Base-by-base conservation (phyloP, 164 flowering plant genomes). In the Nymphaea thermarum region DNA sequence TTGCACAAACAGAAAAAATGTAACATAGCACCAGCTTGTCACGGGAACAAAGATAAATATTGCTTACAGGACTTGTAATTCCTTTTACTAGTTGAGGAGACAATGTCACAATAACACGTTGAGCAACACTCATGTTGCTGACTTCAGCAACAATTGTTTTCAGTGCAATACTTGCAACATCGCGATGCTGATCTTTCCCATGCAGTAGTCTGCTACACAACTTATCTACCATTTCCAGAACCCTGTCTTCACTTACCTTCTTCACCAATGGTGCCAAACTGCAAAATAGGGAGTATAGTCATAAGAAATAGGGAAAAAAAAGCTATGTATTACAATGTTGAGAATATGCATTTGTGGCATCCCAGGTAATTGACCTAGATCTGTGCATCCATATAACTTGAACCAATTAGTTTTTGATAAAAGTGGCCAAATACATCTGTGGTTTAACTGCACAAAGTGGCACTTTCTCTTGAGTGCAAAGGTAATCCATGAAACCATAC, bases 201-300 rank as follows among this genome's bases (percentile, higher is more conserved):
- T 86, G 77, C 3, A 90, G 80, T 76, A 95, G 74, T 71, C 89
- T 95, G 65, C 77, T 79, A 74, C 96, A 89, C 12, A 95, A 85
- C 75, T 83, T 88, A 42, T 73, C 73, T 10, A 89, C 81, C 99
- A 95, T 92, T 73, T 92, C 98, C 73, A 85, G 80, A 65, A 95
- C 85, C 42, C 87, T 82, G 68, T 76, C 80, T 81, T 88, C 93
- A 43, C 77, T 82, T 42, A 90, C 80, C 82, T 90, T 95, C 88
- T 89, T 95, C 80, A 87, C 98, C 82, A 95, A 69, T 44, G 97
- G 99, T 69, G 91, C 90, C 76, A 95, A 85, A 78, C 99, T 95
- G 82, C 77, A 81, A 63, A 44, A 41, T 8, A 42, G 14, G 43
- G 3, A 53, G 4, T 60, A 44, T n/a, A 4, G 44, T 6, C 15